phyloP scores from a whole-genome alignment of 108 stramenopile genomes.

The Tribonema minus region DNA sequence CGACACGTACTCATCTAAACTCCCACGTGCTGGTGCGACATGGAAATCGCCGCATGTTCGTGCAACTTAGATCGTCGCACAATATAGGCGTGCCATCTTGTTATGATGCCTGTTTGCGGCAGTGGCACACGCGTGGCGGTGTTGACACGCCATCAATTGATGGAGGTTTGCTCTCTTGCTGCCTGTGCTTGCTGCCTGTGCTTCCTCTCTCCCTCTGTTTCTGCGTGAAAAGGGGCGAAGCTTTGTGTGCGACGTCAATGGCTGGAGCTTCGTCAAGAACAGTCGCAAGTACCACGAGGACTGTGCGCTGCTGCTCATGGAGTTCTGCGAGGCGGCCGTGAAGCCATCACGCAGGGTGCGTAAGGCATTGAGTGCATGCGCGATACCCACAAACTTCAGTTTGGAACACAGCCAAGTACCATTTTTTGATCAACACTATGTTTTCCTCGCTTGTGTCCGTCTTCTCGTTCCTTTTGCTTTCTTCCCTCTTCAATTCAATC shows the following conservation, averaged over 20 bases:
- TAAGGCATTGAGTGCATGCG: not conserved
- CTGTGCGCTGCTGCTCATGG: constrained; percentile 66
- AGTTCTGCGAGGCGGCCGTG: constrained; percentile 76
- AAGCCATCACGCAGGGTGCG: constrained; percentile 58
- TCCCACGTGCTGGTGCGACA: too few relatives aligned
- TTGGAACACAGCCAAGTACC: not conserved
- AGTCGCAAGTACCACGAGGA: constrained; percentile 63
- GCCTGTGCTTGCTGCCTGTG: not conserved
- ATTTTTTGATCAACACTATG: not conserved
- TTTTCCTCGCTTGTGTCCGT: not conserved
- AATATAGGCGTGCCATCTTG: too few relatives aligned
- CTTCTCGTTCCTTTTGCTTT: too few relatives aligned
- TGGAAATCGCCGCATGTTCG: too few relatives aligned
- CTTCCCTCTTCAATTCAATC: too few relatives aligned
- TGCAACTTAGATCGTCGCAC: too few relatives aligned
- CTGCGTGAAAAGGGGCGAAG: constrained; percentile 58
- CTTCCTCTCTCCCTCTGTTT: not conserved
- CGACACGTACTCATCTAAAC: too few relatives aligned
- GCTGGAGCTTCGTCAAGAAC: constrained; percentile 94
- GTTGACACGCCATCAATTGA: too few relatives aligned
- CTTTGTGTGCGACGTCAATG: constrained; percentile 99
- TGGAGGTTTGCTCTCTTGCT: too few relatives aligned
- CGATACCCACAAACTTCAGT: not conserved
- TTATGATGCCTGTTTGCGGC: too few relatives aligned
- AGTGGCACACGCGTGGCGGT: too few relatives aligned